Evolutionary conservation across 371 early-diverging fungal species (phyloP).

Genomic region (Mortierella polycephala): DNA sequence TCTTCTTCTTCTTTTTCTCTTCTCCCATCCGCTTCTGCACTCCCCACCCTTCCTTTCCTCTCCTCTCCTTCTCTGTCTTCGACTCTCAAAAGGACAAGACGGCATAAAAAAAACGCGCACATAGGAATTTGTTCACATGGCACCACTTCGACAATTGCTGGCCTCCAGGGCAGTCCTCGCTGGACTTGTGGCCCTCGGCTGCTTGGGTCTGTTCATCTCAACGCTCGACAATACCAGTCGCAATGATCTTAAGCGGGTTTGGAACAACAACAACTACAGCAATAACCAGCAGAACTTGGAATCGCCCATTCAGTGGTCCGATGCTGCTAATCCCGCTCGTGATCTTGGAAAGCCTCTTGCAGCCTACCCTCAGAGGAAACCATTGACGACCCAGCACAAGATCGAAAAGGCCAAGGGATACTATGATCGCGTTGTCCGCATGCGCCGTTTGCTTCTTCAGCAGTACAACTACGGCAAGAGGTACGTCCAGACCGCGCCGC

Average conservation of each 20-base stretch:
- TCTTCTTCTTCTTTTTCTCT: neutral
- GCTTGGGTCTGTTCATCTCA: conserved; percentile 33
- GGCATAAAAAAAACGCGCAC: neutral
- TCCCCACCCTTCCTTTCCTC: neutral
- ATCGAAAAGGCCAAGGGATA: conserved; percentile 36
- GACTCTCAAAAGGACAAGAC: neutral
- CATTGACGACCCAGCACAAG: conserved; percentile 28
- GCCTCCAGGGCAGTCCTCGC: conserved; percentile 43
- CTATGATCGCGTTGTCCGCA: conserved; percentile 31
- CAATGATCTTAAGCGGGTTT: conserved; percentile 8
- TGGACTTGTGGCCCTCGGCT: conserved; percentile 26
- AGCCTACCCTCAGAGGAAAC: conserved; percentile 26
- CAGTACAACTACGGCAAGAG: conserved; percentile 13
- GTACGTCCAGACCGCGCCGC: conserved; percentile 9
- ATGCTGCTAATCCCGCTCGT: conserved; percentile 12
- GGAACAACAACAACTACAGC: neutral
- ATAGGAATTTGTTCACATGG: conserved; percentile 11
- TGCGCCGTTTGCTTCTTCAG: conserved; percentile 16
- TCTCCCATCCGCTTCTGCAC: neutral
- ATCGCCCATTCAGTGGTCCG: conserved; percentile 24
- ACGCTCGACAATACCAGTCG: conserved; percentile 20
- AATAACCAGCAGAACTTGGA: neutral
- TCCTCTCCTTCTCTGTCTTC: neutral
- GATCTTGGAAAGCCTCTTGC: conserved; percentile 17
- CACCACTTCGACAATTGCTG: conserved; percentile 31